Evolutionary conservation across 257 asterid species (phyloP).

Genomic region (Cinchona pubescens): DNA sequence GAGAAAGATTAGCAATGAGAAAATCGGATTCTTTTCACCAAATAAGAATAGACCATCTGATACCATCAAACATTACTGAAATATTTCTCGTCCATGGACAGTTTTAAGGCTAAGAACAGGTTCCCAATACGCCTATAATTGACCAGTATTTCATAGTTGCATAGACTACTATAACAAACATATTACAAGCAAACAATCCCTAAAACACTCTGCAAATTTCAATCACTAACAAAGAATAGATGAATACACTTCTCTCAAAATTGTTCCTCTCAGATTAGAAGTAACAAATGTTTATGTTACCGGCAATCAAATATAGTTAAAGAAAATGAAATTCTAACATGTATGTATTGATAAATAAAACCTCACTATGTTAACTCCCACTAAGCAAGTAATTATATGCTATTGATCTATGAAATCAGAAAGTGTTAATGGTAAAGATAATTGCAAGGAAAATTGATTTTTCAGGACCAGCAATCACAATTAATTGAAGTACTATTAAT

Average conservation of each 20-base stretch:
- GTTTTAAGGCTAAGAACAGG: too few relatives aligned
- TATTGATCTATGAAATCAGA: slow-evolving; percentile 37
- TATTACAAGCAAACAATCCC: slow-evolving; percentile 11
- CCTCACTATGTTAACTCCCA: slow-evolving; percentile 14
- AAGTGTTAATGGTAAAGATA: slow-evolving; percentile 1
- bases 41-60: not conserved
- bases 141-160: not conserved
- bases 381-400: slow-evolving; percentile 21
- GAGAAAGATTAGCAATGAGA: not conserved
- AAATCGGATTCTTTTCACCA: too few relatives aligned
- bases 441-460: slow-evolving; percentile 11
- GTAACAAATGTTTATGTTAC: slow-evolving; percentile 12
- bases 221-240: slow-evolving; percentile 7
- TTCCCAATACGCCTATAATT: too few relatives aligned
- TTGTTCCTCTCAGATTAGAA: slow-evolving; percentile 10
- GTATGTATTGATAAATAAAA: slow-evolving; percentile 8
- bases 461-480: slow-evolving; percentile 18
- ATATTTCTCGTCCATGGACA: not conserved
- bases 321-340: slow-evolving; percentile 14
- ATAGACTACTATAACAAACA: not conserved
- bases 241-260: slow-evolving; percentile 15
- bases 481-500: slow-evolving; percentile 2
- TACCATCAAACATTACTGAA: not conserved
- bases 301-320: slow-evolving; percentile 19
- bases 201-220: not conserved